Evolutionary conservation across 2,329 filamentous ascomycete species (phyloP).

Genomic region (Lanzia echinophila): DNA sequence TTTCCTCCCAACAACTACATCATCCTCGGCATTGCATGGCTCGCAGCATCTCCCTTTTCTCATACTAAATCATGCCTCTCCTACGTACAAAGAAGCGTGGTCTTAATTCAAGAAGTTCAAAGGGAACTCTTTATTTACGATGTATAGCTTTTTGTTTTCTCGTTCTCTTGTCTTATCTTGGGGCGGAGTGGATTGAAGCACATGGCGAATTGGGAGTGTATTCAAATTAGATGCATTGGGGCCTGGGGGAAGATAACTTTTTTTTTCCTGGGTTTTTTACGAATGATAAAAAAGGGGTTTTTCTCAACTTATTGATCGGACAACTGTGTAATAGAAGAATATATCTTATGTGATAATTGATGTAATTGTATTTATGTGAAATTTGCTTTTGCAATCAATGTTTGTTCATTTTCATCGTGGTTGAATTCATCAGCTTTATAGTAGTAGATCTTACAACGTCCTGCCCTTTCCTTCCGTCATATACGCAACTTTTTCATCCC

Average conservation of each 20-base stretch:
- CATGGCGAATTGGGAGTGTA: not conserved
- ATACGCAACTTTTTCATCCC: not conserved
- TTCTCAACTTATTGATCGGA: not conserved
- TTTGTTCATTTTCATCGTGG: not conserved
- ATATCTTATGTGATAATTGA: not conserved
- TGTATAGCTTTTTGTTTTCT: not conserved
- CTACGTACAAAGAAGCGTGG: constrained; percentile 19
- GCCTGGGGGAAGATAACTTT: not conserved
- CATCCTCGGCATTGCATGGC: constrained; percentile 11
- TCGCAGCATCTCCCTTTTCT: constrained; percentile 18
- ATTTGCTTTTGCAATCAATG: not conserved
- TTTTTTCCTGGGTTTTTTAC: not conserved
- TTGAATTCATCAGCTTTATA: not conserved
- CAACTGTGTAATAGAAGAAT: not conserved
- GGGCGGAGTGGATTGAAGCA: not conserved
- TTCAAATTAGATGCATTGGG: not conserved
- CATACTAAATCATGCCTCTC: constrained; percentile 12
- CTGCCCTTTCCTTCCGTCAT: not conserved
- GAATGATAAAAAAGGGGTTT: not conserved
- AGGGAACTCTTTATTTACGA: constrained; percentile 8
- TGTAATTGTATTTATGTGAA: not conserved
- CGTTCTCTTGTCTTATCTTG: not conserved
- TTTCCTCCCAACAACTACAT: constrained; percentile 10
- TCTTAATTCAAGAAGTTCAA: constrained; percentile 21
- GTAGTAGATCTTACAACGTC: too few species aligned